Conservation (phyloP, 306 rosid genomes). For the Castanea crenata region DNA sequence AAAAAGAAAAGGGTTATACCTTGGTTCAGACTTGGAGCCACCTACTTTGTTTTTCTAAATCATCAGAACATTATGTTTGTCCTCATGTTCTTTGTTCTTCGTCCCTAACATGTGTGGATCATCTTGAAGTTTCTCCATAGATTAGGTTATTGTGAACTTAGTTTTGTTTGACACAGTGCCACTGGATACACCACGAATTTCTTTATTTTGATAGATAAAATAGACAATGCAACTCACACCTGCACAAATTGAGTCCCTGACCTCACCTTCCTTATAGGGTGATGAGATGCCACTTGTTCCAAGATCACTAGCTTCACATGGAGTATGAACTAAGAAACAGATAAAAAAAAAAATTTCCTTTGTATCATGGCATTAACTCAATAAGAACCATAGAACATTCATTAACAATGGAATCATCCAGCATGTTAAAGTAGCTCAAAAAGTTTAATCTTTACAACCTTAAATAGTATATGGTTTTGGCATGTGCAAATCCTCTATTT, state of each 20-base stretch:
- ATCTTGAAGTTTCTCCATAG: slow-evolving; percentile 75
- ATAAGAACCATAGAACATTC: background rate
- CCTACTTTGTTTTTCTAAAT: slow-evolving; percentile 58
- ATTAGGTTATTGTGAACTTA: slow-evolving; percentile 24
- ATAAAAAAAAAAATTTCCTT: background rate
- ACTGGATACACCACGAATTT: background rate
- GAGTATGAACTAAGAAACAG: background rate
- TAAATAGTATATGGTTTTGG: slow-evolving; percentile 46
- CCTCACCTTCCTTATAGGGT: background rate
- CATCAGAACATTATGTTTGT: slow-evolving; percentile 42
- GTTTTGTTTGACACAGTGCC: slow-evolving; percentile 6
- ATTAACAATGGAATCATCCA: background rate
- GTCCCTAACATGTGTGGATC: slow-evolving; percentile 61
- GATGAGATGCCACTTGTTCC: background rate
- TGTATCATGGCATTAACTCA: background rate
- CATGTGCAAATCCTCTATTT: slow-evolving; percentile 51
- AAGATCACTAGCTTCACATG: background rate
- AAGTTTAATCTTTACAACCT: slow-evolving; percentile 36
- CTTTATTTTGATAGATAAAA: background rate
- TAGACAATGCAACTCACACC: background rate
- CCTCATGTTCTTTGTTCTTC: slow-evolving; percentile 77
- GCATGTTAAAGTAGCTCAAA: background rate
- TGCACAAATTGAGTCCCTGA: background rate
- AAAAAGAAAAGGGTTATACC: slow-evolving; percentile 39
- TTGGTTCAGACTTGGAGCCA: slow-evolving; percentile 60